phyloP scores from a whole-genome alignment of 768 basidiomycete species.

The Lentinula aciculospora region DNA sequence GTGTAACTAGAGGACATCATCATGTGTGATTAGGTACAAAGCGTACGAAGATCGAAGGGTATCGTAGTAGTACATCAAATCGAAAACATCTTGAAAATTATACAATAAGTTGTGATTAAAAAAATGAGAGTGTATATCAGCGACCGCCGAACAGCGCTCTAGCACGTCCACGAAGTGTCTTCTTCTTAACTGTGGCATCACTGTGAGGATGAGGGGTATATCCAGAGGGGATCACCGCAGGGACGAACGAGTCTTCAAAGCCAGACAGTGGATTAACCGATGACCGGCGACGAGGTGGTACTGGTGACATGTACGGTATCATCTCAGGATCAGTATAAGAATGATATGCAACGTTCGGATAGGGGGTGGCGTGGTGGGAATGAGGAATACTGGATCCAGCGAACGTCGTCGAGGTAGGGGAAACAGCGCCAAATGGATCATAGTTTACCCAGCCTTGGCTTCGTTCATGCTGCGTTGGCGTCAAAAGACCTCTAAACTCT shows the following conservation, averaged over 20 bases:
- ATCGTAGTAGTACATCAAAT: background rate
- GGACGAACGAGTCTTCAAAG: conserved; percentile 5
- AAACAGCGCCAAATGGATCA: background rate
- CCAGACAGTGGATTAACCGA: background rate
- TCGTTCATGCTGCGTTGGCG: background rate
- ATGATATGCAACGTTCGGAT: background rate
- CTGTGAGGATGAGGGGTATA: background rate
- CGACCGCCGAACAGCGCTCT: background rate
- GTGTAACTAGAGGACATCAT: too few relatives aligned
- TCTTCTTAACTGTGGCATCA: background rate
- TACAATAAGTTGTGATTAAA: background rate
- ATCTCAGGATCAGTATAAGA: background rate
- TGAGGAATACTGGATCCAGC: background rate
- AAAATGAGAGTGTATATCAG: background rate
- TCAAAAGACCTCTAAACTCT: conserved; percentile 37
- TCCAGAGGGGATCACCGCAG: background rate
- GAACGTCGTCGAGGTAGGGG: background rate
- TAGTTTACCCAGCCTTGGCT: background rate
- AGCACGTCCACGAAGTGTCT: background rate
- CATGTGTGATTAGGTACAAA: background rate
- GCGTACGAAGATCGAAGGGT: background rate
- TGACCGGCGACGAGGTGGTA: background rate
- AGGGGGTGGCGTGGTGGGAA: background rate
- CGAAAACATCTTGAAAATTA: background rate
- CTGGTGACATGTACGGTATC: background rate